Base-by-base conservation (phyloP, 208 protist genomes). In the Leishmania martiniquensis region DNA sequence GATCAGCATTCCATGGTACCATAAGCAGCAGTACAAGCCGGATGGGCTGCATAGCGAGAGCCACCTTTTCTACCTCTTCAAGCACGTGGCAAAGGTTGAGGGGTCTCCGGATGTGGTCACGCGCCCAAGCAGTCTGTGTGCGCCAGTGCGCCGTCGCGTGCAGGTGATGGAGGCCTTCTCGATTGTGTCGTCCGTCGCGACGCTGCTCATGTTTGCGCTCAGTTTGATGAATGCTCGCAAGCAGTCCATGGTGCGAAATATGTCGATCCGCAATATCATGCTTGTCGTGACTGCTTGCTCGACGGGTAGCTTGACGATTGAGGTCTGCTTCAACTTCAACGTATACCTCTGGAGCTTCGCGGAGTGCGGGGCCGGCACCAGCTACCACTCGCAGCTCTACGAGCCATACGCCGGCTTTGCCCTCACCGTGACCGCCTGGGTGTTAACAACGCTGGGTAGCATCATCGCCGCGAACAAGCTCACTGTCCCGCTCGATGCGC, bases 361-460 rank as follows among this genome's bases (percentile, higher is more conserved):
- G 29, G 84, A 68, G 57, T 95, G 91, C 80, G 82, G 83, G 13
- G 69, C 57, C 22, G 75, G 63, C 29, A 72, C 74, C 22, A 94
- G 89, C 81, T 96, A 89, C 87, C 89, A 91, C 80, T 87, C 87
- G 15, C 86, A 87, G 82, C 80, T 90, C 42, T 94, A 91, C 84
- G 89, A 96, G 79, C 83, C 85, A 17, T 85, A 84, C 77, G 63
- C 85, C 4, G 88, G 89, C 55, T 96, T 93, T 80, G 89, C 85
- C 34, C 80, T 93, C 57, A 88, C 83, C 12, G 78, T 91, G 17
- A 87, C 85, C 68, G 86, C 89, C 73, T 96, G 92, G 92, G 85
- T 88, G 47, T 75, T 92, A 54, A 89, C 70, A 44, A 70, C 60
- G 25, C 37, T 92, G 34, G 86, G 74, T 34, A 87, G 88, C 72